Evolutionary conservation across 2,329 filamentous ascomycete genomes (phyloP), one percentile per base, ranked within the genome.

Genomic region (Sclerotinia subarctica): DNA sequence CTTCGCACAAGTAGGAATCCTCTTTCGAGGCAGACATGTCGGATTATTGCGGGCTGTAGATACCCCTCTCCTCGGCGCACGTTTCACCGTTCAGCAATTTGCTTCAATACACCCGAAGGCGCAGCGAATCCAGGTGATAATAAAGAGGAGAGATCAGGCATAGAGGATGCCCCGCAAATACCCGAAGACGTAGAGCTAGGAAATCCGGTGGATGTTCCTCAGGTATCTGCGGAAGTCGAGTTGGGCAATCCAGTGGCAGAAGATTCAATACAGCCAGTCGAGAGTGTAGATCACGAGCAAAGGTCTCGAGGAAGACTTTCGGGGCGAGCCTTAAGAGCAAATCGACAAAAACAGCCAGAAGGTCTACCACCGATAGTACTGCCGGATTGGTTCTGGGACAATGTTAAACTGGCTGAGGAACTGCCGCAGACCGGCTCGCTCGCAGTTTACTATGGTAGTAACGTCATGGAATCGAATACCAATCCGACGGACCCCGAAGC

Each of bases 341-440:
- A 70, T 59, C 70, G 73, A 51, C 70, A 68, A 63, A 72, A 72
- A 60, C 69, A 72, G 54, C 68, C 71, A 6, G 74, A 76, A 64
- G 77, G 76, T 35, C 66, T 86, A 15, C 85, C 85, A n/a, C 80
- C 82, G 2, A 78, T 86, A 29, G 79, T 82, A 62, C 78, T 91
- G 19, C 87, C 88, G 0, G 77, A 81, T 67, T 84, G 81, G 77
- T 91, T 90, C 70, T 77, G 86, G 65, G 78, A 83, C 51, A 84
- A 84, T 66, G 81, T 90, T 38, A 71, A 72, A 32, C 70, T 68
- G 53, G 42, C 69, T 7, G 72, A 69, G 42, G 70, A 74, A 42
- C 44, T 69, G 49, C 47, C 64, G 19, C 38, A 68, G 15, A 68
- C 66, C 29, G 72, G 70, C 24, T 69, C 70, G 42, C 71, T 77